Conservation (phyloP, 1,139 yeast genomes). For the Debaryomyces robertsiae region DNA sequence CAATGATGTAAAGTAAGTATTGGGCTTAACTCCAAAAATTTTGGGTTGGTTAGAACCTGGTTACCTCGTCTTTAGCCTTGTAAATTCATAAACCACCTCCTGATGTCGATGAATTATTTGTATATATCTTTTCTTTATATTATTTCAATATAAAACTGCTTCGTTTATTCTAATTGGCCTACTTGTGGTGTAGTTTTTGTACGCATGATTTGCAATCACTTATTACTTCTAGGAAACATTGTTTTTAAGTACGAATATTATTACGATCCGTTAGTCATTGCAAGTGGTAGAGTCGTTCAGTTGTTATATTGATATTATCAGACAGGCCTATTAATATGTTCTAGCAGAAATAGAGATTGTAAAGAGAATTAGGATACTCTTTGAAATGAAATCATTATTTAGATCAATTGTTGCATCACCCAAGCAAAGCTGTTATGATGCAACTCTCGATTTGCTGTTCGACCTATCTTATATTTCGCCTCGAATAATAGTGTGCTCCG, state of each 20-base stretch:
- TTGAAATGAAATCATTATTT: conserved; percentile 17
- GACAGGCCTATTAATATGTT: too few relatives aligned
- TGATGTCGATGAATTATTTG: conserved; percentile 10
- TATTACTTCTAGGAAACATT: too few relatives aligned
- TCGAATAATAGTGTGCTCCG: conserved; percentile 67
- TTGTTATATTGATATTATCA: too few relatives aligned
- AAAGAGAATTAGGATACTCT: too few relatives aligned
- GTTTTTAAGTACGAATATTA: too few relatives aligned
- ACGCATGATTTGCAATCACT: neutral
- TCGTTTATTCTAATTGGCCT: too few relatives aligned
- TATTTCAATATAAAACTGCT: conserved; percentile 1
- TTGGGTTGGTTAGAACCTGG: neutral
- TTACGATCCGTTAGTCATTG: too few relatives aligned
- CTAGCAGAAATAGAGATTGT: too few relatives aligned
- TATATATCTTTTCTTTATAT: conserved; percentile 12
- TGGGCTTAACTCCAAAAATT: too few relatives aligned
- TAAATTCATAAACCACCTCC: conserved; percentile 7
- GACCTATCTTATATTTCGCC: conserved; percentile 70
- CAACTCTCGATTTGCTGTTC: conserved; percentile 28
- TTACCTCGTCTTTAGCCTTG: conserved; percentile 5
- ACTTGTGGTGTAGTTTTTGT: too few relatives aligned
- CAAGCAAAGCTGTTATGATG: conserved; percentile 25
- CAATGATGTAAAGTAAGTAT: conserved; percentile 13
- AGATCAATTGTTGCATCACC: conserved; percentile 30
- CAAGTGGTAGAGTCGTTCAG: too few relatives aligned